Evolutionary conservation across 257 asterid species (phyloP), one percentile per base, ranked within the genome.

Genomic region (Ajuga chamaepitys): DNA sequence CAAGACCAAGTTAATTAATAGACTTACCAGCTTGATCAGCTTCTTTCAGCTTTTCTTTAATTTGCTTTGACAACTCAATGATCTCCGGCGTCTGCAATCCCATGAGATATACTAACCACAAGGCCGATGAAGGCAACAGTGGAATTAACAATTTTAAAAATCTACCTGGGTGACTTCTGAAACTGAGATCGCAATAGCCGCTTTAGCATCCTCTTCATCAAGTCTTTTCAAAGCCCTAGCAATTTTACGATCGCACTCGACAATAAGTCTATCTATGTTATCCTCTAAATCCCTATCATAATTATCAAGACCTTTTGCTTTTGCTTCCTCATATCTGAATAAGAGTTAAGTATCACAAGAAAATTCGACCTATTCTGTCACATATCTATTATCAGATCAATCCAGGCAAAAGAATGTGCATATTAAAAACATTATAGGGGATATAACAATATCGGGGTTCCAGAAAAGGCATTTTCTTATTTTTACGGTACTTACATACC

Each of bases 151-250:
- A 65, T 13, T 8, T 30, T 30, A 40, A 18, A 53, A 56, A 42
- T 14, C 46, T 71, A 86, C 99, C 89, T 70, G 88, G 22, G 99
- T 87, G 34, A 90, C 97, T 80, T 89, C 99, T 24, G 97, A 76
- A 28, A 93, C 99, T 0, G 97, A 93, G 57, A 93, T 93, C 14
- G 96, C 97, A 66, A 91, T 82, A 18, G 97, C 97, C 44, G 97
- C 97, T 84, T 87, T 93, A 44, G 99, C 99, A 77, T 93, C 99
- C 71, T 93, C 99, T 34, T 93, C 97, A 68, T 88, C 94, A 51
- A 93, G 97, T 41, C 99, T 81, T 77, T 80, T 89, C 68, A 93
- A 77, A 70, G 99, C 97, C 78, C 99, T 83, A 42, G 78, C 72
- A 70, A 94, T 94, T 78, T 94, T 94, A 44, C 96, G 78, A 75